phyloP scores from a whole-genome alignment of 2,329 filamentous ascomycete species.

The Aspergillus aculeatinus region DNA sequence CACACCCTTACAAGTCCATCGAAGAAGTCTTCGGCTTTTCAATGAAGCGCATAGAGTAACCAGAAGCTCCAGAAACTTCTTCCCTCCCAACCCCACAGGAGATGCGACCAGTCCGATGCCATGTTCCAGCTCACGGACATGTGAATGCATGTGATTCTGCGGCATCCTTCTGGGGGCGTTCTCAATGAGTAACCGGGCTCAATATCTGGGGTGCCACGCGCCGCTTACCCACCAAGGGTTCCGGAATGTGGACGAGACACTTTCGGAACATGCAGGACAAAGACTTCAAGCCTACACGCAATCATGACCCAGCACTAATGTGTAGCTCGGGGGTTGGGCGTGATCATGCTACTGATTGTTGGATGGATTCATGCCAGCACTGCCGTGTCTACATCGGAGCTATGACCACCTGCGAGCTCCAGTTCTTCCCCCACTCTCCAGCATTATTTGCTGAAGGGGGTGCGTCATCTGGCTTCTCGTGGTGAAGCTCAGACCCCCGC shows the following conservation, averaged over 20 bases:
- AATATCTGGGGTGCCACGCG: not conserved
- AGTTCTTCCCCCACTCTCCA: not conserved
- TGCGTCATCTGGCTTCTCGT: not conserved
- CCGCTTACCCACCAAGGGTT: not conserved
- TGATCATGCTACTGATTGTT: no score
- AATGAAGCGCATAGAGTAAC: no score
- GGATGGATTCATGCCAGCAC: no score
- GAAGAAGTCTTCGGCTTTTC: no score
- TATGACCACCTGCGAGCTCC: not conserved
- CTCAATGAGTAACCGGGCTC: not conserved
- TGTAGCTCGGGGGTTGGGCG: no score
- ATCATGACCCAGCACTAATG: no score
- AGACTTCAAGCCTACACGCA: no score
- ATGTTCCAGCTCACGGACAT: not conserved
- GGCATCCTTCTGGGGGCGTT: not conserved
- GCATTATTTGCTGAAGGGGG: not conserved
- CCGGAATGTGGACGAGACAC: not conserved
- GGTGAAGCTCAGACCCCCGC: not conserved
- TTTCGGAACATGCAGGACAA: no score
- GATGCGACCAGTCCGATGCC: not conserved
- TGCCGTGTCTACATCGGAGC: not conserved
- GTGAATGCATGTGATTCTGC: conserved; percentile 7
- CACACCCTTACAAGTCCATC: not conserved
- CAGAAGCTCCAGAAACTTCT: not conserved
- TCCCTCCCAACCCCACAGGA: not conserved